These are phyloP conservation scores for Sistotremastrum suecicum DNA, from an alignment of 768 basidiomycete species.

Conservation along the genomic window DNA sequence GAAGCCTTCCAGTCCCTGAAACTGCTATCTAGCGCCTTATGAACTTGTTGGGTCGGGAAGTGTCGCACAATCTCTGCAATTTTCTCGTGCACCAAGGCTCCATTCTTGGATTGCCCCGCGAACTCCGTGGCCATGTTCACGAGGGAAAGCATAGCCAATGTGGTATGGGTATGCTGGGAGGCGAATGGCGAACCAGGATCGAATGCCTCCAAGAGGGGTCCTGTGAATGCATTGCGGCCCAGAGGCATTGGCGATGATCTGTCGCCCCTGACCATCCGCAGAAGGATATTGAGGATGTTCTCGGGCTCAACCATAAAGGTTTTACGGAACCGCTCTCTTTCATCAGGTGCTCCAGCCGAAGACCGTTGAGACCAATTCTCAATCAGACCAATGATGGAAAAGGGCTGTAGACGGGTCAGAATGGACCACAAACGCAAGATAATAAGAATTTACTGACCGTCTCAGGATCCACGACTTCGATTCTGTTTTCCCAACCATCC, in stretches of 20 bases:
- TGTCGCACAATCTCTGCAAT: slow-evolving; percentile 84
- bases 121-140: slow-evolving; percentile 77
- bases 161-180: slow-evolving; percentile 86
- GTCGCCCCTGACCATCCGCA: slow-evolving; percentile 85
- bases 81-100: slow-evolving; percentile 55
- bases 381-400: background rate
- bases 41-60: slow-evolving; percentile 74
- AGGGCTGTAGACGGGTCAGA: too few relatives aligned
- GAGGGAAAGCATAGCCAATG: slow-evolving; percentile 83
- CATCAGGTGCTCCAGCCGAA: slow-evolving; percentile 53
- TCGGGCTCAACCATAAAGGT: slow-evolving; percentile 78
- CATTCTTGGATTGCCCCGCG: slow-evolving; percentile 55
- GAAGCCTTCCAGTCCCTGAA: slow-evolving; percentile 86
- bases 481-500: slow-evolving; percentile 90
- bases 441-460: slow-evolving; percentile 43
- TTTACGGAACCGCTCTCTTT: slow-evolving; percentile 79
- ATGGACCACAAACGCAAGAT: background rate
- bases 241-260: slow-evolving; percentile 53
- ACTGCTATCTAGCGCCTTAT: slow-evolving; percentile 87
- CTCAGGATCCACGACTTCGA: slow-evolving; percentile 86
- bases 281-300: slow-evolving; percentile 84
- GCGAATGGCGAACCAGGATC: slow-evolving; percentile 68
- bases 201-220: slow-evolving; percentile 52
- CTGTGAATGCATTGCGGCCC: slow-evolving; percentile 18
- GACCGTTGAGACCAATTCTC: slow-evolving; percentile 86